These are phyloP conservation scores for Aspergillus alliaceus DNA, from an alignment of 2,329 filamentous ascomycete species.

Conservation along the genomic window DNA sequence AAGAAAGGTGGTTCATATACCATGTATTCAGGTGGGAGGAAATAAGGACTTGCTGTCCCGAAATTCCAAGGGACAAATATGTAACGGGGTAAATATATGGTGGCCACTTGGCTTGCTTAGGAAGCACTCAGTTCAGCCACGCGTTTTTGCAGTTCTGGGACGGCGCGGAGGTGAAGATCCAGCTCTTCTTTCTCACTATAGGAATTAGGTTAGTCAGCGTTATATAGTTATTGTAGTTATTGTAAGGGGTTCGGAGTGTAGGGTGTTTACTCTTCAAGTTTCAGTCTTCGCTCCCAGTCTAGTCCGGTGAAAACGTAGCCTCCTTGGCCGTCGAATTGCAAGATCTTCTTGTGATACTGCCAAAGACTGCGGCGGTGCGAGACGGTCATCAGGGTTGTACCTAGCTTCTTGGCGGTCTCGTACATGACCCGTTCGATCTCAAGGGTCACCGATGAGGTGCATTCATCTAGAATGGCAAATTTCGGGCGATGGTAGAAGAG, in stretches of 20 bases:
- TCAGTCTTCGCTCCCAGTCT: constrained; percentile 81
- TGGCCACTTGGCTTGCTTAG: constrained; percentile 19
- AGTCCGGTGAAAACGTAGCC: constrained; percentile 85
- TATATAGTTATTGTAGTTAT: background rate
- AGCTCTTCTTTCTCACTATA: constrained; percentile 84
- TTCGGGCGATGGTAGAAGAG: constrained; percentile 90
- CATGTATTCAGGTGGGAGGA: background rate
- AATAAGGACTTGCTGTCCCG: background rate
- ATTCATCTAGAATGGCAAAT: constrained; percentile 96
- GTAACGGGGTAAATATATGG: background rate
- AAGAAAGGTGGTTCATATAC: background rate
- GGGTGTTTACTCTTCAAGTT: constrained; percentile 82
- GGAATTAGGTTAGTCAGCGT: constrained; percentile 10
- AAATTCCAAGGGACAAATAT: background rate
- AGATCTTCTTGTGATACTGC: constrained; percentile 92
- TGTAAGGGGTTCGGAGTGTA: too few relatives aligned
- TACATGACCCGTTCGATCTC: constrained; percentile 97
- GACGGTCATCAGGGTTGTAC: constrained; percentile 96
- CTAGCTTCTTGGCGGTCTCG: constrained; percentile 86
- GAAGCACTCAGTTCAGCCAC: constrained; percentile 71
- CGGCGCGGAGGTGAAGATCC: constrained; percentile 77
- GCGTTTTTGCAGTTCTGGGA: constrained; percentile 83
- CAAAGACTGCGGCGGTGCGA: constrained; percentile 87
- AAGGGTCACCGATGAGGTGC: constrained; percentile 90
- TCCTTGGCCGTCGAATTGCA: constrained; percentile 96